Conservation (phyloP, 129 eudicot genomes). For the Solidago caesia region DNA sequence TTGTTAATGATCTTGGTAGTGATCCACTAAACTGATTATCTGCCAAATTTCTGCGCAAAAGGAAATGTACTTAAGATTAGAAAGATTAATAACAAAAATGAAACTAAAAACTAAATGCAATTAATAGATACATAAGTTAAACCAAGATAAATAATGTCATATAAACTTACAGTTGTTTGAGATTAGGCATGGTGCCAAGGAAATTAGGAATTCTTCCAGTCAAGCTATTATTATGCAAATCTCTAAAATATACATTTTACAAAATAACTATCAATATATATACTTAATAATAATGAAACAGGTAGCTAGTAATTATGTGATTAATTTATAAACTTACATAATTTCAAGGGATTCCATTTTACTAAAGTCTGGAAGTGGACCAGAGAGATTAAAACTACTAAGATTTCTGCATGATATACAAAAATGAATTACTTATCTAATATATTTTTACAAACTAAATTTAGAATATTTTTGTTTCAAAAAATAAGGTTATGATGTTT, state of each 20-base stretch:
- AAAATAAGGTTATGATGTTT: constrained; percentile 12
- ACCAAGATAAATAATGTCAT: not conserved
- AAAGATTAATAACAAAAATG: not conserved
- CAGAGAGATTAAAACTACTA: constrained; percentile 46
- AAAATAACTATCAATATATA: not conserved
- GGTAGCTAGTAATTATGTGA: too few species aligned
- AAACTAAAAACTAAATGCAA: not conserved
- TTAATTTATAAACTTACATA: constrained; percentile 39
- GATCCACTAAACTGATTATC: constrained; percentile 57
- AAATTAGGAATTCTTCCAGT: constrained; percentile 51
- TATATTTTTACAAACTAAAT: not conserved
- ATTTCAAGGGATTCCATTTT: constrained; percentile 62
- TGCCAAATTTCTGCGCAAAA: constrained; percentile 50
- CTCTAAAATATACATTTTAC: constrained; percentile 26
- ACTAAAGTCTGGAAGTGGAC: constrained; percentile 65
- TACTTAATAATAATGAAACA: not conserved
- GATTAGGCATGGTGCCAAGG: constrained; percentile 55
- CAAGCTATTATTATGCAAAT: constrained; percentile 63
- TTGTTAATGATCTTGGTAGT: constrained; percentile 51
- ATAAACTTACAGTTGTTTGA: constrained; percentile 54
- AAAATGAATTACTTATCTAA: not conserved
- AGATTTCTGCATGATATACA: constrained; percentile 40
- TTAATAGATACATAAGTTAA: not conserved
- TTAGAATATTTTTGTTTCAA: not conserved
- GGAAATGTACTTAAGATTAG: not conserved